These are phyloP conservation scores for Lomentospora prolificans DNA, from an alignment of 2,329 filamentous ascomycete species.

Conservation along the genomic window DNA sequence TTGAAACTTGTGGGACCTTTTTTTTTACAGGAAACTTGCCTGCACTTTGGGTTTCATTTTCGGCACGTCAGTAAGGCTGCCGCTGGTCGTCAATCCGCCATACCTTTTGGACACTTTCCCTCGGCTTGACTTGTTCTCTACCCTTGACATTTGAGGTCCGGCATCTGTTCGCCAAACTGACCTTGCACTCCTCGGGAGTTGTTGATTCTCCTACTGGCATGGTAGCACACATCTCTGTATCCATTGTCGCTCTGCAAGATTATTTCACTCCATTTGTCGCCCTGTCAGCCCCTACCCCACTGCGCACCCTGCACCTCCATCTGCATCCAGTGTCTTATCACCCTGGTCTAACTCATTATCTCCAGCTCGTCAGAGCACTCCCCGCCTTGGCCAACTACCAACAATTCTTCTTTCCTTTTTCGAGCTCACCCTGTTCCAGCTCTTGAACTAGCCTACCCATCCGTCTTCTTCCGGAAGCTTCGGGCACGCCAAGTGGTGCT, in stretches of 20 bases:
- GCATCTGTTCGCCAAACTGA: no score
- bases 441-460: not conserved
- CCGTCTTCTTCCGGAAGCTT: not conserved
- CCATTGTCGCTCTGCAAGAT: no score
- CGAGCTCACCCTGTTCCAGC: not conserved
- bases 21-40: not conserved
- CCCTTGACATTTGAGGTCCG: no score
- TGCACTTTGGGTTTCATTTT: not conserved
- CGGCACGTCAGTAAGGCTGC: not conserved
- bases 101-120: not conserved
- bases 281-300: not conserved
- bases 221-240: no score
- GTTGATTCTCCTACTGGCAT: no score
- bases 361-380: not conserved
- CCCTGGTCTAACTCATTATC: not conserved
- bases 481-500: not conserved
- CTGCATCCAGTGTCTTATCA: not conserved
- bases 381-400: not conserved
- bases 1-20: not conserved
- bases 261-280: not conserved
- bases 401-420: not conserved
- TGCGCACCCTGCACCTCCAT: not conserved
- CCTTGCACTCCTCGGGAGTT: no score
- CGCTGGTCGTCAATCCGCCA: not conserved
- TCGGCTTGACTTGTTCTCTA: not conserved